Evolutionary conservation across 2,329 filamentous ascomycete species (phyloP).

Genomic region (Epichloe typhina): DNA sequence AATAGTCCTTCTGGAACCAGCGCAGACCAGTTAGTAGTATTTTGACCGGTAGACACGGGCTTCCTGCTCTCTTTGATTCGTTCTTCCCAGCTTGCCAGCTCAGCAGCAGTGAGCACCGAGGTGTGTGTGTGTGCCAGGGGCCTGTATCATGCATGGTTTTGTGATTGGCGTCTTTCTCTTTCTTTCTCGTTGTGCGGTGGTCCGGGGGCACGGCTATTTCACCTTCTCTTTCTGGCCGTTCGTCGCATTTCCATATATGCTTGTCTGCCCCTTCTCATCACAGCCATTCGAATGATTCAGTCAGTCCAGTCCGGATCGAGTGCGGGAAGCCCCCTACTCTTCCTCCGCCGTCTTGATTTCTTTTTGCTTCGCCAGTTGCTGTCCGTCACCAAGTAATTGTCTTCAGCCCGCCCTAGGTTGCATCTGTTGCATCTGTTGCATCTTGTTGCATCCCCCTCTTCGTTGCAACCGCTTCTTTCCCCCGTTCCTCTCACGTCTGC

Average conservation of each 20-base stretch:
- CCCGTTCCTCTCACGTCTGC: background rate
- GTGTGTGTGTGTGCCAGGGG: constrained; percentile 2
- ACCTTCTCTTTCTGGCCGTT: constrained; percentile 8
- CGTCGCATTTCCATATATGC: constrained; percentile 4
- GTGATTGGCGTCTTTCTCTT: constrained; percentile 5
- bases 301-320: background rate
- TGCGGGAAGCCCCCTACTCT: background rate
- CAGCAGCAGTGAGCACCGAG: background rate
- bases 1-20: constrained; percentile 7
- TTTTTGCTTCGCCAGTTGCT: background rate
- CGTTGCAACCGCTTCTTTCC: background rate
- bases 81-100: background rate
- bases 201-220: constrained; percentile 1
- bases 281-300: background rate
- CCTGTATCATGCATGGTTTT: background rate
- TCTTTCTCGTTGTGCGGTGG: constrained; percentile 4
- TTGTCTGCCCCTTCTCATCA: background rate
- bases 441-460: constrained; percentile 1
- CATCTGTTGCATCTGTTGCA: constrained; percentile 1
- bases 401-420: constrained; percentile 4
- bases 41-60: background rate
- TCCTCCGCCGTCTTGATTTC: background rate
- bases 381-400: background rate
- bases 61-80: background rate
- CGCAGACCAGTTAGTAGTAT: background rate